Conservation (phyloP, 305 asterid species). For the Lippia alba region DNA sequence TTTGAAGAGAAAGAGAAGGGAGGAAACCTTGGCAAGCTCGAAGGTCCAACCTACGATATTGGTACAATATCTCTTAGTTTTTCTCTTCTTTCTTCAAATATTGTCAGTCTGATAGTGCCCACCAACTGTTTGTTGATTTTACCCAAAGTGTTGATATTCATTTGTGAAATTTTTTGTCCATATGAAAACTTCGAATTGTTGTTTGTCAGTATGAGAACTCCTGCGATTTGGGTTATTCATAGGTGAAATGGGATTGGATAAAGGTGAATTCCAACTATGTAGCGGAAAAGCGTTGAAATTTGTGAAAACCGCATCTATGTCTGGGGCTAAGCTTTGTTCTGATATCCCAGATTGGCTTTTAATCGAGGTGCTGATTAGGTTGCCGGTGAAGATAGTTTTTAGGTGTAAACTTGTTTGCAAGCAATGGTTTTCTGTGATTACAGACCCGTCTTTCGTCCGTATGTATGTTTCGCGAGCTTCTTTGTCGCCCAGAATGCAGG, state of each 20-base stretch:
- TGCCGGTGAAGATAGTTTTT: background rate
- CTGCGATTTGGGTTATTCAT: no score
- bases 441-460: background rate
- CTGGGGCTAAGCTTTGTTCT: background rate
- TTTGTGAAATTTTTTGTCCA: background rate
- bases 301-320: background rate
- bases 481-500: background rate
- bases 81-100: background rate
- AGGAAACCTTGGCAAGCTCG: no score
- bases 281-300: background rate
- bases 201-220: no score
- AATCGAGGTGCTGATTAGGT: background rate
- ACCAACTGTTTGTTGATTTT: background rate
- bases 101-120: background rate
- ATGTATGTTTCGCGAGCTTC: background rate
- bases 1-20: no score
- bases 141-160: background rate
- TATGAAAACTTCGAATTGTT: background rate
- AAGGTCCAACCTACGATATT: no score
- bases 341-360: background rate
- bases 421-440: background rate
- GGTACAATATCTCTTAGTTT: background rate
- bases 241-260: background rate
- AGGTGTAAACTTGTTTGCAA: background rate
- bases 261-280: background rate